Evolutionary conservation across 2,329 filamentous ascomycete species (phyloP).

Genomic region (Aspergillus unguis): DNA sequence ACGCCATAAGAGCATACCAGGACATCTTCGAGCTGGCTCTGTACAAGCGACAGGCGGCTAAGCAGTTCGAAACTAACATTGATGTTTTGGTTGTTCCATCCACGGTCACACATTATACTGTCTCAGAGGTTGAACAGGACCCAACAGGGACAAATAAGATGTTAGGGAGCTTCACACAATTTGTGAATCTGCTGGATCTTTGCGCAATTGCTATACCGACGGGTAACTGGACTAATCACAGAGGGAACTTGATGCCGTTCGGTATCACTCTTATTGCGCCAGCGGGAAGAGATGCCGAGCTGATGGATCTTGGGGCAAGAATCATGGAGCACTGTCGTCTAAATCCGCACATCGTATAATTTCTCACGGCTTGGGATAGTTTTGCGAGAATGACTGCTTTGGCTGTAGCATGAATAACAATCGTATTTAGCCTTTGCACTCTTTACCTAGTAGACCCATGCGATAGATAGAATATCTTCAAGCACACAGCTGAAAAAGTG

Average conservation of each 20-base stretch:
- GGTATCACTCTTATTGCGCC: conserved; percentile 5
- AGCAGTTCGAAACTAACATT: background rate
- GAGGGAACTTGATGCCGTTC: background rate
- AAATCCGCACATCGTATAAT: no score
- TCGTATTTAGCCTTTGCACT: no score
- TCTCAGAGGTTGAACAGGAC: background rate
- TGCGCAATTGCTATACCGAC: conserved; percentile 5
- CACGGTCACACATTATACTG: background rate
- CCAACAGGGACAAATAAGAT: conserved; percentile 1
- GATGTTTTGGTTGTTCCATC: conserved; percentile 6
- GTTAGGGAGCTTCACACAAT: conserved; percentile 6
- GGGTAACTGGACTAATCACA: background rate
- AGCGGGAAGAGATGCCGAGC: no score
- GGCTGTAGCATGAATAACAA: no score
- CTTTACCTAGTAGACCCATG: no score
- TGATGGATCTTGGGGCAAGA: no score
- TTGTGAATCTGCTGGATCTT: conserved; percentile 9
- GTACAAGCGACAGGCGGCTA: conserved; percentile 3
- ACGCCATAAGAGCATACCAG: no score
- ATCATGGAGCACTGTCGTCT: no score
- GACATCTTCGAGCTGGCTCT: conserved; percentile 1
- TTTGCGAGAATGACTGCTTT: no score
- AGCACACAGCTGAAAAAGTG: no score
- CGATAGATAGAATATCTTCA: no score
- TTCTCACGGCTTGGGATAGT: no score